Evolutionary conservation across 345 rosid genomes (phyloP), one percentile per base, ranked within the genome.

Genomic region (Gossypium mustelinum): DNA sequence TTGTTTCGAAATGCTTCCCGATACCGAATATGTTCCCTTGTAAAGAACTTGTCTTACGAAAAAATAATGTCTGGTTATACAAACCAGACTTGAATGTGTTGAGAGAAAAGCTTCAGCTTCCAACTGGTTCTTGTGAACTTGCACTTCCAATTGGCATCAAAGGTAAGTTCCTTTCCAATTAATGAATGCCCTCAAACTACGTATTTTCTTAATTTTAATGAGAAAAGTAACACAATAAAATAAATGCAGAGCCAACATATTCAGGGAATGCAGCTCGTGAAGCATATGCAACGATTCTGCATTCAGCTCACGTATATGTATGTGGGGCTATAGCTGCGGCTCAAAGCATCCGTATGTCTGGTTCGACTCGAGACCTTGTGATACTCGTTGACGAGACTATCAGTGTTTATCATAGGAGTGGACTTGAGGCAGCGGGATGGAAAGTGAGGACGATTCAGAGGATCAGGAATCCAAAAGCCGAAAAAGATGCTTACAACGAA

Each of bases 381-480:
- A 92, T 94, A 75, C 90, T 94, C 4, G 97, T 94, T 1, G 98
- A 94, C 60, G 86, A 89, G 41, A 87, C 90, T 16, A 91, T 94
- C 71, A 91, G 92, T 29, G 74, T 68, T 27, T 91, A 92, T 68
- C 95, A 94, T 74, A 85, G 91, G 77, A 92, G 88, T 75, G 98
- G 98, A 66, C 87, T 94, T 0, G 93, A 85, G 78, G 96, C 94
- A 7, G 96, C 98, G 0, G 97, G 99, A 13, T 95, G 99, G 99
- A 91, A 93, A 78, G 80, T 95, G 72, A 80, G 89, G 78, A 89
- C 90, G 1, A 93, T 95, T 64, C 76, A 91, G 57, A 84, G 99
- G 72, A 95, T 95, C 77, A 84, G 99, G 80, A 95, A 93, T 84
- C 99, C 98, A 2, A 93, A 95, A 84, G 99, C 99, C 0, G 97